Percentiles rank a stretch among this genome's conserved stretches.
These are phyloP conservation scores for Aspergillus kassunensis DNA, from an alignment of 495 filamentous ascomycete genomes.

Conservation along the genomic window DNA sequence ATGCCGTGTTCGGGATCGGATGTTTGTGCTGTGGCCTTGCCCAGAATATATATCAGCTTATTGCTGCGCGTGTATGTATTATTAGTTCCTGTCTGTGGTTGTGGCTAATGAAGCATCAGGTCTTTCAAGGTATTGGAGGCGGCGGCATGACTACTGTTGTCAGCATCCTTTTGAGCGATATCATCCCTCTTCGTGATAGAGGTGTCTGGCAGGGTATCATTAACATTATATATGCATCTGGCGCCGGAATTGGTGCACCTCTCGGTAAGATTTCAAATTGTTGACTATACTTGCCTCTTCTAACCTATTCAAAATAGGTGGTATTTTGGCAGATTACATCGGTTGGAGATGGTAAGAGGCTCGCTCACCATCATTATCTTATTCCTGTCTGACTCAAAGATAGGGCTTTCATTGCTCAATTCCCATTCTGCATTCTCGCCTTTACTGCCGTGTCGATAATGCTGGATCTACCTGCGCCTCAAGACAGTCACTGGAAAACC, in stretches of 20 bases:
- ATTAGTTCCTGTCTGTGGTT: background rate
- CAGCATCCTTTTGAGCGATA: slow-evolving; percentile 72
- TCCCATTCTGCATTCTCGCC: slow-evolving; percentile 65
- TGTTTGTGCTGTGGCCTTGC: slow-evolving; percentile 71
- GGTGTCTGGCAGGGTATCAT: slow-evolving; percentile 80
- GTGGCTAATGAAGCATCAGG: slow-evolving; percentile 16
- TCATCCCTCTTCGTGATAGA: slow-evolving; percentile 70
- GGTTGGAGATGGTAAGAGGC: slow-evolving; percentile 74
- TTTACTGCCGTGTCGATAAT: slow-evolving; percentile 58
- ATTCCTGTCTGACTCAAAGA: background rate
- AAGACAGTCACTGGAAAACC: slow-evolving; percentile 53
- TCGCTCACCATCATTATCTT: background rate
- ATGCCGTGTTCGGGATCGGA: slow-evolving; percentile 69
- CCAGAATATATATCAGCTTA: slow-evolving; percentile 64
- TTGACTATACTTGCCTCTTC: background rate
- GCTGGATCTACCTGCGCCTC: slow-evolving; percentile 57
- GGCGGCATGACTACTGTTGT: slow-evolving; percentile 84
- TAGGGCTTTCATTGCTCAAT: slow-evolving; percentile 70
- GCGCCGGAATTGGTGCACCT: slow-evolving; percentile 67
- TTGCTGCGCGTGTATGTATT: slow-evolving; percentile 54
- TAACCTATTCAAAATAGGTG: slow-evolving; percentile 36
- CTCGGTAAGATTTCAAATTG: slow-evolving; percentile 44
- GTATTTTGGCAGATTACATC: slow-evolving; percentile 67
- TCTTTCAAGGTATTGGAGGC: slow-evolving; percentile 72
- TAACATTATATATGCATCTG: slow-evolving; percentile 73